These are phyloP conservation scores for Pulveroboletus ravenelii DNA, from an alignment of 768 basidiomycete species.

Conservation along the genomic window DNA sequence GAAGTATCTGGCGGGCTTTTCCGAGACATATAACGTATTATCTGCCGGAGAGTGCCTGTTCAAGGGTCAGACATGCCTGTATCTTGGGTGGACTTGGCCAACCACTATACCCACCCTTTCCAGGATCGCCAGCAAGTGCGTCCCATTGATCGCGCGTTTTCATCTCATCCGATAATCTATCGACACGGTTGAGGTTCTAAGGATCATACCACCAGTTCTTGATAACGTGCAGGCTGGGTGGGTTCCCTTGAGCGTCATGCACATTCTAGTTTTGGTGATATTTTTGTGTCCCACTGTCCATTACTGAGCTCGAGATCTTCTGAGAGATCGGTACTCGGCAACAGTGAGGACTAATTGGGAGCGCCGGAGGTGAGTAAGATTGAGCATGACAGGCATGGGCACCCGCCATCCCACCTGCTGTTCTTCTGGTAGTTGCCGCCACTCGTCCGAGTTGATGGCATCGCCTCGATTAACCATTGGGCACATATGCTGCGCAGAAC, in stretches of 20 bases:
- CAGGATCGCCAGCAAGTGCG: constrained; percentile 8
- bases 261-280: constrained; percentile 31
- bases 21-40: constrained; percentile 19
- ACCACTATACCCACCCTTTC: constrained; percentile 14
- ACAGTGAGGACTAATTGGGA: constrained; percentile 37
- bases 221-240: constrained; percentile 31
- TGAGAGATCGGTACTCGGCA: constrained; percentile 36
- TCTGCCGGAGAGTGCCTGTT: constrained; percentile 15
- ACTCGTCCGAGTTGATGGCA: constrained; percentile 38
- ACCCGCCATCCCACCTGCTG: constrained; percentile 35
- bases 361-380: constrained; percentile 37
- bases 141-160: constrained; percentile 30
- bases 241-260: constrained; percentile 17
- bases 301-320: constrained; percentile 33
- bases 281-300: constrained; percentile 35
- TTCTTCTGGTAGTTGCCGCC: constrained; percentile 36
- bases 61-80: constrained; percentile 17
- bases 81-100: constrained; percentile 23
- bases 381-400: constrained; percentile 37
- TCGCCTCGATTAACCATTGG: constrained; percentile 44
- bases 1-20: constrained; percentile 18
- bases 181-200: constrained; percentile 32
- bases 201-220: constrained; percentile 41
- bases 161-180: constrained; percentile 31
- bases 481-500: constrained; percentile 38